Evolutionary conservation across 2,329 filamentous ascomycete genomes (phyloP), one percentile per base, ranked within the genome.

Genomic region (Ascochyta viciae-villosae): DNA sequence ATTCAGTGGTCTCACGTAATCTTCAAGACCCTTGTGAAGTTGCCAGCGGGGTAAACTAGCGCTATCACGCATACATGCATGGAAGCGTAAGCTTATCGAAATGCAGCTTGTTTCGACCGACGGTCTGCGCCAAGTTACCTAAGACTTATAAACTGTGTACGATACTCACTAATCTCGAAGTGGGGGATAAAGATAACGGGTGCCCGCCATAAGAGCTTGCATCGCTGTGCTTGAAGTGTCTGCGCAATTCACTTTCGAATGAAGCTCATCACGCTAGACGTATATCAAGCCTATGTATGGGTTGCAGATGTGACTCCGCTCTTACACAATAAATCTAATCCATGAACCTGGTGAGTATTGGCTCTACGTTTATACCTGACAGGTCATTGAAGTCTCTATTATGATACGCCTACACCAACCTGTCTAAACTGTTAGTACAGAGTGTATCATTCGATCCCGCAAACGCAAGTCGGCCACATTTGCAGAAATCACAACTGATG

Each of bases 141-240:
- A 64, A 70, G 71, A 72, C 60, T 70, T 60, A 38, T 44, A 73
- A 74, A 74, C 73, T 62, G 23, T 45, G 54, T 66, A 66, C 39
- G 71, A 71, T 60, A 67, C 65, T 46, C 60, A 60, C 63, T 69
- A 71, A 61, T 26, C 67, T 64, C 50, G 31, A 67, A 50, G 24
- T 51, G 61, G 61, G 47, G 55, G 55, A 29, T 46, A 44, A 56
- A 54, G 55, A 63, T 56, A 54, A 65, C 64, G 37, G 41, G 29
- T 42, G 29, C 57, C 43, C 63, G 24, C 52, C 58, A 66, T 61
- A 62, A 61, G 63, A 61, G 63, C 62, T 62, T 61, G 61, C 61
- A 57, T 48, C 53, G 39, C 22, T 23, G 47, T 46, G 50, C 45
- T 19, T 45, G 27, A 16, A 42, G 55, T 50, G 55, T 54, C 22